These are phyloP conservation scores for Pyrenula aspistea DNA, from an alignment of 495 filamentous ascomycete species.

Conservation along the genomic window DNA sequence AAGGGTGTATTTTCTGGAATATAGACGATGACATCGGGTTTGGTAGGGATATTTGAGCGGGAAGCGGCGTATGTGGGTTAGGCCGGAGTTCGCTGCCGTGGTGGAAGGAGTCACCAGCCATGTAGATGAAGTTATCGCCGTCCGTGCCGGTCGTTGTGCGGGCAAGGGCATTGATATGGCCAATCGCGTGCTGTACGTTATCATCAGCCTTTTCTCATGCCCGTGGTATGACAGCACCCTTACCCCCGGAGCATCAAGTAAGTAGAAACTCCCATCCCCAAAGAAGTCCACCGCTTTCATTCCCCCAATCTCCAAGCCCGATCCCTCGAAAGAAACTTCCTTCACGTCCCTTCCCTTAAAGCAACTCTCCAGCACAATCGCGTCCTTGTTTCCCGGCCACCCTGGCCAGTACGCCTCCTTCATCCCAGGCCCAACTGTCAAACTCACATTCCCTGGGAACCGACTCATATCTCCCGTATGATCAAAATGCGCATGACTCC, in stretches of 20 bases:
- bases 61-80: not conserved
- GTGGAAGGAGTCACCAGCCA: not conserved
- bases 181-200: not conserved
- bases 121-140: not conserved
- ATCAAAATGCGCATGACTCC: conserved; percentile 44
- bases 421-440: conserved; percentile 43
- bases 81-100: not conserved
- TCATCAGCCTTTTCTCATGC: not conserved
- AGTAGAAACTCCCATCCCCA: conserved; percentile 30
- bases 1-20: not conserved
- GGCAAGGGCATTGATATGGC: not conserved
- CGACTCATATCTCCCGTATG: conserved; percentile 39
- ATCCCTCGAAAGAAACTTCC: conserved; percentile 30
- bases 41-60: not conserved
- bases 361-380: conserved; percentile 24
- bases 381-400: conserved; percentile 28
- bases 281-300: conserved; percentile 45
- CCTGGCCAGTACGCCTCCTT: conserved; percentile 28
- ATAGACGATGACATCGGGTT: not conserved
- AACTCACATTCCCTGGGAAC: conserved; percentile 31
- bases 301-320: conserved; percentile 26
- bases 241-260: conserved; percentile 21
- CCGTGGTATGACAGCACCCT: not conserved
- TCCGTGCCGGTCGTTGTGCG: not conserved
- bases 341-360: conserved; percentile 17